Evolutionary conservation across 208 protist species (phyloP), one percentile per base, ranked within the genome.

Genomic region (Trypanosoma mega): DNA sequence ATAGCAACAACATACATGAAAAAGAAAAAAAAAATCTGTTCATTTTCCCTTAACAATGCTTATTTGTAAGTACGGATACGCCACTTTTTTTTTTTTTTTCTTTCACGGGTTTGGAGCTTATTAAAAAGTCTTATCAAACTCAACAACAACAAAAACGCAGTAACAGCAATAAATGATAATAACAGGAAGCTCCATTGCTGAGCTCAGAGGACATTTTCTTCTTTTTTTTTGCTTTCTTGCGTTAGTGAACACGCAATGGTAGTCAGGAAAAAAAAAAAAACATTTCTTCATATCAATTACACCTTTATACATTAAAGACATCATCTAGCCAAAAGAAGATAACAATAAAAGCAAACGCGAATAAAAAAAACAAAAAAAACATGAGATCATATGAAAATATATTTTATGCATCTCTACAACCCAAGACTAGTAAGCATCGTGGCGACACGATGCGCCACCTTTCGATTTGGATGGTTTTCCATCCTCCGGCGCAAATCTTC

Each of bases 401-500:
- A 57, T 4, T 43, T 7, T 24, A 18, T 23, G 7, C 11, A 8
- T 14, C 30, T 44, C 14, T 53, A 9, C 33, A 45, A 56, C 16
- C 46, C 16, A 23, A 65, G 23, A 34, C 24, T 30, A 20, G 27
- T 14, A 5, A 67, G 29, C 60, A 67, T 67, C 7, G 3, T 7
- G 3, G 48, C 24, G 20, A 67, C 50, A 27, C 24, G 56, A 20
- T 30, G 48, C 5, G 18, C 33, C 26, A 67, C 39, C 14, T 57
- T 67, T 14, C n/a, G 2, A 31, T 69, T 69, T 7, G 63, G 53
- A 48, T 69, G 63, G 7, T 46, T 34, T 16, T 46, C 11, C 2
- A 69, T 39, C 20, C 63, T 51, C 1, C 20, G 23, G n/a, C 63
- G 52, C 47, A 69, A 61, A 27, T 69, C 63, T 23, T 26, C 27